These are phyloP conservation scores for Stentor coeruleus DNA, from an alignment of 73 alveolate species.

Conservation along the genomic window DNA sequence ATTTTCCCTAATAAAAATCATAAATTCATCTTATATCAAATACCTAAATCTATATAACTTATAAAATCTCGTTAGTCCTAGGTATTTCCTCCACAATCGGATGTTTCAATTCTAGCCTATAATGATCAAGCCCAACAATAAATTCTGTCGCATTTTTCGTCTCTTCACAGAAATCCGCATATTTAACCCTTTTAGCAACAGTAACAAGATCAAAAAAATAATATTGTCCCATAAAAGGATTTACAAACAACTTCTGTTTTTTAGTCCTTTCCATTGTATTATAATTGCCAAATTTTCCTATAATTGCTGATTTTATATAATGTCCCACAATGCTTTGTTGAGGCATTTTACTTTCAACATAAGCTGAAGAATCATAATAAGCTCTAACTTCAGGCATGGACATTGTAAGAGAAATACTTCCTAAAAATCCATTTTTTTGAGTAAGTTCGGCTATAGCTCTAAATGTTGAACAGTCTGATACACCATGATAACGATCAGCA, in stretches of 20 bases:
- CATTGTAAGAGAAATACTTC: background rate
- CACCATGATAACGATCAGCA: slow-evolving; percentile 21
- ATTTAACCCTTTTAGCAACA: slow-evolving; percentile 18
- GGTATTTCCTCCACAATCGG: slow-evolving; percentile 11
- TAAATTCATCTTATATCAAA: no score
- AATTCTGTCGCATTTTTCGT: slow-evolving; percentile 21
- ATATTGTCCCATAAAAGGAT: slow-evolving; percentile 12
- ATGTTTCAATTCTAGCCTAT: background rate
- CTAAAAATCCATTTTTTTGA: background rate
- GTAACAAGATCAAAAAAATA: background rate
- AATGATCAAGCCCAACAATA: slow-evolving; percentile 5
- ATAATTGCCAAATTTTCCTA: slow-evolving; percentile 9
- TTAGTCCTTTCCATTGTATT: background rate
- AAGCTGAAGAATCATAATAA: background rate
- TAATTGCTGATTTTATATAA: background rate
- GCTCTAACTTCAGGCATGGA: slow-evolving; percentile 21
- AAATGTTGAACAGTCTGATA: slow-evolving; percentile 14
- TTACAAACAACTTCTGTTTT: background rate
- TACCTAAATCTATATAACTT: no score
- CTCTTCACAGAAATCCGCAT: slow-evolving; percentile 6
- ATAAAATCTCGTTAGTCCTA: background rate
- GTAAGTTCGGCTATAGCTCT: slow-evolving; percentile 25
- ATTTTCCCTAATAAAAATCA: no score
- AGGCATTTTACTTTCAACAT: background rate
- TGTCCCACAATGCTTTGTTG: background rate